Base-by-base conservation (phyloP, 2,329 filamentous ascomycete genomes). In the Zymoseptoria tritici region DNA sequence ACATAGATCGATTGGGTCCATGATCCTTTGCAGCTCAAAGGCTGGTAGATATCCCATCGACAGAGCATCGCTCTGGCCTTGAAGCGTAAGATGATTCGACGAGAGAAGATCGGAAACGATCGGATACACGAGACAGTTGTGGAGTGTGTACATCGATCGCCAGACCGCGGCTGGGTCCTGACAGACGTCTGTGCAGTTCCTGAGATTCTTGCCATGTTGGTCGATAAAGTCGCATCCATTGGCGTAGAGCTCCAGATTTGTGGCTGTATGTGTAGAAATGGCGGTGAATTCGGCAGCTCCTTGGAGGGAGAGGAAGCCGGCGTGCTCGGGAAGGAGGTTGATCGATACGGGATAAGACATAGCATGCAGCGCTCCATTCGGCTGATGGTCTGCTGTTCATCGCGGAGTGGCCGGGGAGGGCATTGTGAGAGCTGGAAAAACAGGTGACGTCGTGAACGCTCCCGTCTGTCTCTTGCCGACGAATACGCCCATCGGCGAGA, bases 41-140 rank as follows among this genome's bases (percentile, higher is more conserved):
- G 24, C 21, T 24, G 22, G 26, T 53, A 57, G 11, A 26, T 55
- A 61, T 19, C 56, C 59, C 49, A 61, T 29, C 36, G 24, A 19
- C 7, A 56, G 11, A 29, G 52, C 59, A 9, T 36, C 42, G 3
- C 49, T 46, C 20, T 20, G 31, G 7, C 26, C 51, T 22, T 22
- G 24, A 13, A 16, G 13, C n/a, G 29, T 52, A 26, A 57, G 31
- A 7, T 46, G n/a, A 9, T 57, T 49, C 19, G 26, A 56, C 8
- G 49, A 49, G 11, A 61, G 49, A 16, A 55, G 46, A 19, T 24
- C 46, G 6, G 56, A 58, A 13, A 61, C 55, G 9, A 54, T 54
- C 29, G 42, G 46, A 36, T 61, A 61, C 16, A 49, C 36, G 29
- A 61, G 49, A 31, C 59, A 61, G 24, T 61, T 61, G 53, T 61